These are phyloP conservation scores for Ascochyta rabiei DNA, from an alignment of 2,329 filamentous ascomycete species.

Conservation along the genomic window DNA sequence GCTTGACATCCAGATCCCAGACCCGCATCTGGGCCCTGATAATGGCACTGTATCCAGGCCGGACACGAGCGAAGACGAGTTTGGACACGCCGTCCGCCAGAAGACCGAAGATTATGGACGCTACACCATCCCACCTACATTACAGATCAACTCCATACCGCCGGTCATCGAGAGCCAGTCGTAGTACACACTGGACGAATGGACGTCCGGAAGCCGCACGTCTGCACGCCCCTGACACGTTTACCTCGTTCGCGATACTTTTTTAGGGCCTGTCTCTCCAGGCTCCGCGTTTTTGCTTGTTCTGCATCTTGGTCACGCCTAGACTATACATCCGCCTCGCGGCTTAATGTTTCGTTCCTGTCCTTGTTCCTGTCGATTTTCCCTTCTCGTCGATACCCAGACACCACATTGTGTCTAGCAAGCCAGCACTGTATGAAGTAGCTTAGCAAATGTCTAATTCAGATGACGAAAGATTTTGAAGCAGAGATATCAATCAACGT, in stretches of 20 bases:
- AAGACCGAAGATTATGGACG: constrained; percentile 26
- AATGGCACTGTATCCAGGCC: constrained; percentile 30
- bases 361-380: neutral
- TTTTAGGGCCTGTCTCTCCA: too few species aligned
- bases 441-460: constrained; percentile 9
- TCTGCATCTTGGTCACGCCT: constrained; percentile 9
- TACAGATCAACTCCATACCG: constrained; percentile 40
- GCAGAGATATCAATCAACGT: too few species aligned
- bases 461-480: neutral
- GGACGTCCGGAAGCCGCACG: neutral
- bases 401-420: constrained; percentile 9
- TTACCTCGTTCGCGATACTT: too few species aligned
- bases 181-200: constrained; percentile 8
- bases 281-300: neutral
- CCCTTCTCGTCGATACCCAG: constrained; percentile 19
- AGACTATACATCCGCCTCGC: constrained; percentile 15
- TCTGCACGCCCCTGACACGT: neutral
- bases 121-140: constrained; percentile 36
- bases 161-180: constrained; percentile 27
- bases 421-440: constrained; percentile 6
- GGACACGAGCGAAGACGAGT: constrained; percentile 35
- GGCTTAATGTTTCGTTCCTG: constrained; percentile 14
- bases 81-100: constrained; percentile 11
- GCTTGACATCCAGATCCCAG: constrained; percentile 82
- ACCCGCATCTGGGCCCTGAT: constrained; percentile 68